Percentiles rank a stretch among this genome's conserved stretches.
phyloP scores from a whole-genome alignment of 75 land plant species.

The Larix kaempferi region DNA sequence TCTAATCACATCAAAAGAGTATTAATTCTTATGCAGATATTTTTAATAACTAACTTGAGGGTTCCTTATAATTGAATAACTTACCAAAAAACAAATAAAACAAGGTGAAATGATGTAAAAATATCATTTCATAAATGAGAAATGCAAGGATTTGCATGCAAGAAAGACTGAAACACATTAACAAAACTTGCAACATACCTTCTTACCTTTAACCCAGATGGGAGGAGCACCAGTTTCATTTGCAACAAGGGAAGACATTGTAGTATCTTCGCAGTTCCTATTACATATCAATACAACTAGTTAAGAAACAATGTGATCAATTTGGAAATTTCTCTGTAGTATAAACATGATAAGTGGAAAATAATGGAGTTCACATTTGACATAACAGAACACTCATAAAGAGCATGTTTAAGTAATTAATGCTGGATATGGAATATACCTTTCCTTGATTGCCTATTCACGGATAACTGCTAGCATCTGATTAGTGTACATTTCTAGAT shows the following conservation, averaged over 20 bases:
- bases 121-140: not conserved
- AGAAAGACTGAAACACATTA: not conserved
- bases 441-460: constrained; percentile 64
- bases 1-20: not conserved
- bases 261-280: constrained; percentile 99
- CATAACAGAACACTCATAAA: not conserved
- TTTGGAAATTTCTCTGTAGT: not conserved
- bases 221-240: constrained; percentile 93
- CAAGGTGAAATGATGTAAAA: not conserved
- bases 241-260: constrained; percentile 97
- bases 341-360: not conserved
- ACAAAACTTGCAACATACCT: not conserved
- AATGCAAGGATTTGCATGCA: not conserved
- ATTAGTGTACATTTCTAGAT: constrained; percentile 77
- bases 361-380: not conserved
- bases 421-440: constrained; percentile 34
- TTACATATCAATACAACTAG: not conserved
- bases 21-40: not conserved
- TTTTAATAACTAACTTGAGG: not conserved
- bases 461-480: constrained; percentile 78
- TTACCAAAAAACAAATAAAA: not conserved
- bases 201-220: constrained; percentile 93
- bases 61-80: not conserved
- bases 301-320: not conserved
- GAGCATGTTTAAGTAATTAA: not conserved